These are phyloP conservation scores for Suillus fuscotomentosus DNA, from an alignment of 768 basidiomycete species.

Conservation along the genomic window DNA sequence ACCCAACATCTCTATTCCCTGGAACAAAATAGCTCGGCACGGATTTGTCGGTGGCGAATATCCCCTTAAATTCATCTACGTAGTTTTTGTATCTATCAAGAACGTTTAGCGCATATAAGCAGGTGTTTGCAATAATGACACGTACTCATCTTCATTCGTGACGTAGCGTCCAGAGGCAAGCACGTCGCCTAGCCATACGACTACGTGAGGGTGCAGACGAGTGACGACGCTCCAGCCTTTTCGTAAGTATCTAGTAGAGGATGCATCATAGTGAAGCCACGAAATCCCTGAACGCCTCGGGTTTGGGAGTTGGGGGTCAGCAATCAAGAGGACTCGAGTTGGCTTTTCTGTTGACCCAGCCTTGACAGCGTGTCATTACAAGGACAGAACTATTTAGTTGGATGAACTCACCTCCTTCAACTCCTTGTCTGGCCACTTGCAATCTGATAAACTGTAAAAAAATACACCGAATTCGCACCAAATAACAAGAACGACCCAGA, in stretches of 20 bases:
- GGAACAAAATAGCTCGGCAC: slow-evolving; percentile 57
- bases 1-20: slow-evolving; percentile 84
- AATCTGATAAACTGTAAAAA: slow-evolving; percentile 55
- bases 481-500: slow-evolving; percentile 57
- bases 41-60: slow-evolving; percentile 47
- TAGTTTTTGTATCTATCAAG: slow-evolving; percentile 59
- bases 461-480: slow-evolving; percentile 67
- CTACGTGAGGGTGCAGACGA: slow-evolving; percentile 54
- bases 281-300: slow-evolving; percentile 32
- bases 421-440: slow-evolving; percentile 55
- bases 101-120: slow-evolving; percentile 3
- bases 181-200: slow-evolving; percentile 81
- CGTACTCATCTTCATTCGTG: slow-evolving; percentile 47
- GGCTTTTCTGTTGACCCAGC: slow-evolving; percentile 21
- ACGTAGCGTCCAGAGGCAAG: slow-evolving; percentile 61
- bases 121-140: slow-evolving; percentile 8
- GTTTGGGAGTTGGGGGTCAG: slow-evolving; percentile 63
- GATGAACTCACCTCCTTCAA: slow-evolving; percentile 26
- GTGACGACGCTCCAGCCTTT: slow-evolving; percentile 69
- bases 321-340: slow-evolving; percentile 63
- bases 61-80: slow-evolving; percentile 56
- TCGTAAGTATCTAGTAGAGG: slow-evolving; percentile 56
- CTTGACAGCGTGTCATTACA: slow-evolving; percentile 13
- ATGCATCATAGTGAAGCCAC: slow-evolving; percentile 45
- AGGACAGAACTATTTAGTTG: slow-evolving; percentile 8